Conservation (phyloP, 306 rosid species). For the Sicyos baderoa region DNA sequence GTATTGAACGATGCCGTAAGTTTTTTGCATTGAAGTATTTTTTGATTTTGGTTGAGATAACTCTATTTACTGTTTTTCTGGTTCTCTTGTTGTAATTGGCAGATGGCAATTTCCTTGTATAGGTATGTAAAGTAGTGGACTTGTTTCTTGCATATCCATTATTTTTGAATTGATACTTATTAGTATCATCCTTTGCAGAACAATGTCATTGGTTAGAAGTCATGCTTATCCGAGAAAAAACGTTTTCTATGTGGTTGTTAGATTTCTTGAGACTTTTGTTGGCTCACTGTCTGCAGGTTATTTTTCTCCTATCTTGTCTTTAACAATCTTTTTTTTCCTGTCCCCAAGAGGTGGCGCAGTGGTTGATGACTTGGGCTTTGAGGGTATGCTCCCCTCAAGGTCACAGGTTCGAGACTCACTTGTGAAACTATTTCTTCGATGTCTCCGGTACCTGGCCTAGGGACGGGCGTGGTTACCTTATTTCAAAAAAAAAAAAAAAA, state of each 20-base stretch:
- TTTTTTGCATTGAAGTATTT: conserved; percentile 22
- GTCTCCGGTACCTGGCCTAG: too few relatives aligned
- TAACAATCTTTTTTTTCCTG: not conserved
- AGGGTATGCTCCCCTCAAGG: too few relatives aligned
- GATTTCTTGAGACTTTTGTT: conserved; percentile 95
- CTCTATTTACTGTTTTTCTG: conserved; percentile 6
- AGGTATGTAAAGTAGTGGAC: conserved; percentile 44
- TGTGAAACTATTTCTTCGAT: too few relatives aligned
- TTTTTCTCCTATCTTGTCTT: conserved; percentile 17
- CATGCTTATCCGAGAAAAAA: conserved; percentile 56
- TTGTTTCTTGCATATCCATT: conserved; percentile 13
- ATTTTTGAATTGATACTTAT: conserved; percentile 26
- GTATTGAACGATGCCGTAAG: conserved; percentile 95
- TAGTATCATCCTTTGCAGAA: conserved; percentile 39
- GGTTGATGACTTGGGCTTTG: too few relatives aligned
- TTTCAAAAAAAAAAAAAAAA: too few relatives aligned
- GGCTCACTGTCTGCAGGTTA: conserved; percentile 96
- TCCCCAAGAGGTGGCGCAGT: too few relatives aligned
- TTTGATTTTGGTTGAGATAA: conserved; percentile 15
- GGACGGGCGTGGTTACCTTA: too few relatives aligned
- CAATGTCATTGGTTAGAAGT: conserved; percentile 73
- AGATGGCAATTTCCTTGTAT: conserved; percentile 99
- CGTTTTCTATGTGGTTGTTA: conserved; percentile 67
- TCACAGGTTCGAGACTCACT: too few relatives aligned
- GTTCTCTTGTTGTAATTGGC: conserved; percentile 24